A percentile compares a stretch with the other conserved stretches of the same genome.
These are phyloP conservation scores for Podospora sp. DNA, from an alignment of 495 filamentous ascomycete genomes.

Conservation along the genomic window DNA sequence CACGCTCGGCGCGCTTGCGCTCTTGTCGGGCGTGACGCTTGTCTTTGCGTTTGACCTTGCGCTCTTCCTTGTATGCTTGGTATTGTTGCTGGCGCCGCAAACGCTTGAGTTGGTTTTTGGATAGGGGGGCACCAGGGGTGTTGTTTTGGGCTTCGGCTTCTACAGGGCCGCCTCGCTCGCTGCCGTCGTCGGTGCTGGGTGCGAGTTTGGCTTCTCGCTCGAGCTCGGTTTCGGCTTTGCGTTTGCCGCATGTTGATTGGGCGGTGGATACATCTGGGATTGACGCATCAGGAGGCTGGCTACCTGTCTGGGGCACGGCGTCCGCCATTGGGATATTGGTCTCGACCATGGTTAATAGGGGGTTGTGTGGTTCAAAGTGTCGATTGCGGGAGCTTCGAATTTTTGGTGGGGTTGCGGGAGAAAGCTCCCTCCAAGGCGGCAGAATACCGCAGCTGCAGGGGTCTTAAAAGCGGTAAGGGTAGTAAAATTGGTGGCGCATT, in stretches of 20 bases:
- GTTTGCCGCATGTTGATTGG: conserved; percentile 25
- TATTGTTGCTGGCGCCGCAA: conserved; percentile 64
- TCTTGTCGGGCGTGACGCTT: conserved; percentile 67
- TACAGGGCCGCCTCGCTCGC: conserved; percentile 1
- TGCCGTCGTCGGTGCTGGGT: conserved; percentile 3
- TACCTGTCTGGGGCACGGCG: background rate
- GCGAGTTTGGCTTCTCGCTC: conserved; percentile 24
- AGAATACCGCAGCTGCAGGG: conserved; percentile 1
- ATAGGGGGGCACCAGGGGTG: conserved; percentile 44
- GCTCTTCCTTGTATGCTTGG: conserved; percentile 67
- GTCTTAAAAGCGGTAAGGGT: conserved; percentile 2
- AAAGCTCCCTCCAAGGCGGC: background rate
- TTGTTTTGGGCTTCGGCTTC: conserved; percentile 1
- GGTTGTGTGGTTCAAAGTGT: background rate
- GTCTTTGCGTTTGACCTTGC: conserved; percentile 71
- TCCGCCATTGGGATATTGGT: background rate
- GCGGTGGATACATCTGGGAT: too few species aligned
- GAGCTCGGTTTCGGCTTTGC: conserved; percentile 36
- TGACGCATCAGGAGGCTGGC: background rate
- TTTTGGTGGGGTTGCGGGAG: conserved; percentile 16
- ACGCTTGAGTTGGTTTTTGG: conserved; percentile 83
- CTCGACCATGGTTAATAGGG: background rate
- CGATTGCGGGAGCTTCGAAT: background rate
- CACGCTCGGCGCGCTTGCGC: conserved; percentile 49
- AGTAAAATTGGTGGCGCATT: background rate